Conservation (phyloP, 2,329 filamentous ascomycete species). For the Cercospora citrullina region DNA sequence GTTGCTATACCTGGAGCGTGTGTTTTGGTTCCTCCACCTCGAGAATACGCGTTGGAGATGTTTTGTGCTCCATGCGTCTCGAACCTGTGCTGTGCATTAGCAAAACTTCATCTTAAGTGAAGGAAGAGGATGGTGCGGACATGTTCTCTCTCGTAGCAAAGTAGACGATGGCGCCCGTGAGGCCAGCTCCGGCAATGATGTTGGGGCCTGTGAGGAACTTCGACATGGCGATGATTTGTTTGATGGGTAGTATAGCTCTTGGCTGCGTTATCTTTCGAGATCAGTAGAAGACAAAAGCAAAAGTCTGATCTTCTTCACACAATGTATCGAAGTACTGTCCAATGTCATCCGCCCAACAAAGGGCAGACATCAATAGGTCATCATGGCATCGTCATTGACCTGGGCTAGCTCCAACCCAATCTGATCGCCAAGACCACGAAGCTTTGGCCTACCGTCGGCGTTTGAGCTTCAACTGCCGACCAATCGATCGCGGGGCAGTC, state of each 20-base stretch:
- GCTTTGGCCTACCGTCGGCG: background rate
- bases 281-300: slow-evolving; percentile 1
- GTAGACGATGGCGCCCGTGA: slow-evolving; percentile 29
- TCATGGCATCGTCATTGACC: slow-evolving; percentile 11
- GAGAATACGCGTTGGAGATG: slow-evolving; percentile 38
- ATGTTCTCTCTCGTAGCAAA: slow-evolving; percentile 18
- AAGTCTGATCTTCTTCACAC: slow-evolving; percentile 1
- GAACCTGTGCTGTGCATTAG: slow-evolving; percentile 25
- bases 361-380: background rate
- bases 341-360: background rate
- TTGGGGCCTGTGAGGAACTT: slow-evolving; percentile 33
- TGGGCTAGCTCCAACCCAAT: background rate
- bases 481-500: background rate
- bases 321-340: background rate
- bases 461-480: background rate
- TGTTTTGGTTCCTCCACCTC: slow-evolving; percentile 39
- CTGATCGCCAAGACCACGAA: slow-evolving; percentile 6
- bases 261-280: slow-evolving; percentile 5
- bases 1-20: slow-evolving; percentile 41
- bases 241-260: background rate
- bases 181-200: slow-evolving; percentile 34
- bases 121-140: background rate
- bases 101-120: background rate
- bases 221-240: slow-evolving; percentile 25
- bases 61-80: slow-evolving; percentile 40